A percentile compares a stretch with the other conserved stretches of the same genome.
Evolutionary conservation across 2,329 filamentous ascomycete genomes (phyloP).

Genomic region (Fusarium anguioides): DNA sequence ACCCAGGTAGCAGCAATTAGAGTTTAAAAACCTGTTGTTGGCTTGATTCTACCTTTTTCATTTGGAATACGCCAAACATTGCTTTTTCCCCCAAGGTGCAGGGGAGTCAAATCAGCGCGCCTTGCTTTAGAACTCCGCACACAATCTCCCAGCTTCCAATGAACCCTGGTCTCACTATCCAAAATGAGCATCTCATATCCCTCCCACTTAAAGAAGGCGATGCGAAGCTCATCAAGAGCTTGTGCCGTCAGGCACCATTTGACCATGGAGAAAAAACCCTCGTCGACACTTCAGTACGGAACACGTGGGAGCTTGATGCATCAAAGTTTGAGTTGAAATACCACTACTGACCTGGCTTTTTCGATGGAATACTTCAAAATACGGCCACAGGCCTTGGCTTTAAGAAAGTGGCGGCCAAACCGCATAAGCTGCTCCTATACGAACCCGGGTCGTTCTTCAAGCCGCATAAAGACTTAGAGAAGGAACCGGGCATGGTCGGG

Average conservation of each 20-base stretch:
- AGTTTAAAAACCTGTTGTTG: no score
- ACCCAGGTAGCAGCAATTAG: no score
- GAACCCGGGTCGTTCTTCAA: conserved; percentile 31
- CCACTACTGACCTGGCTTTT: conserved; percentile 1
- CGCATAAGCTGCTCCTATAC: conserved; percentile 24
- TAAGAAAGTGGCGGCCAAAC: neutral
- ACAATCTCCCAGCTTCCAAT: no score
- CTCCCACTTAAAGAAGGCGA: conserved; percentile 11
- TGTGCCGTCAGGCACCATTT: conserved; percentile 15
- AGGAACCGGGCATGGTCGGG: conserved; percentile 12
- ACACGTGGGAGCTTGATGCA: conserved; percentile 26
- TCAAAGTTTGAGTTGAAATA: conserved; percentile 13
- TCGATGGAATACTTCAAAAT: neutral
- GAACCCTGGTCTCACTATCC: conserved; percentile 20
- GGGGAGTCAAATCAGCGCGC: no score
- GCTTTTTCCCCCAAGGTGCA: no score
- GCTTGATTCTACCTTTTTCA: no score
- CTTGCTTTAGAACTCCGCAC: no score
- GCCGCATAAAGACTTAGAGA: conserved; percentile 14
- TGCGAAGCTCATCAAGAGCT: conserved; percentile 11
- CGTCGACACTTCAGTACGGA: conserved; percentile 8
- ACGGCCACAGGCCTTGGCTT: conserved; percentile 8
- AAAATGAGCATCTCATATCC: neutral
- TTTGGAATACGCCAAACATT: no score
- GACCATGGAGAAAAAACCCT: conserved; percentile 15